Percentiles rank a stretch among this genome's conserved stretches.
Evolutionary conservation across 2,329 filamentous ascomycete species (phyloP).

Genomic region (Aspergillus brunneoviolaceus): DNA sequence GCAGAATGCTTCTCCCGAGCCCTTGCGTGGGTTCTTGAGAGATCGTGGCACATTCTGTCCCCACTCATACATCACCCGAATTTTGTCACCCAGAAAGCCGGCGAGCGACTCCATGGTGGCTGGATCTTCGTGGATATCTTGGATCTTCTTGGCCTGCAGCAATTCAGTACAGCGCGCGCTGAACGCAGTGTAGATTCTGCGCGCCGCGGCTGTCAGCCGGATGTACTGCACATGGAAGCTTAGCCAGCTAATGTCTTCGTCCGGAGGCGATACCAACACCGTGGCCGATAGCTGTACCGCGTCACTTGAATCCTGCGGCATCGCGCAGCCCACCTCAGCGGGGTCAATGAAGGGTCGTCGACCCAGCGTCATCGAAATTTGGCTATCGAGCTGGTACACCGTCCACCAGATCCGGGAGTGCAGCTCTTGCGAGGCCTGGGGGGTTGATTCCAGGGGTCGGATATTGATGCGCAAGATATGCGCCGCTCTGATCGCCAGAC

Average conservation of each 20-base stretch:
- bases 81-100: constrained; percentile 22
- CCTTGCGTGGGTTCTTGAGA: constrained; percentile 40
- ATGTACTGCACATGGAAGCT: constrained; percentile 37
- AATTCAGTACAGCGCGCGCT: constrained; percentile 30
- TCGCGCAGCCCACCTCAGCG: constrained; percentile 34
- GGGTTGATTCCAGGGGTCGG: constrained; percentile 42
- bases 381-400: constrained; percentile 51
- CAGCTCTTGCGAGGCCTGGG: constrained; percentile 41
- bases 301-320: constrained; percentile 40
- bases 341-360: constrained; percentile 43
- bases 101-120: too few species aligned
- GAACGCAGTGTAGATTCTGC: constrained; percentile 37
- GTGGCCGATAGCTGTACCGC: constrained; percentile 31
- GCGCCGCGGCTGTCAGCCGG: constrained; percentile 36
- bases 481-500: constrained; percentile 47
- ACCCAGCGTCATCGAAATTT: constrained; percentile 49
- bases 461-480: constrained; percentile 51
- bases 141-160: constrained; percentile 32
- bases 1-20: constrained; percentile 37
- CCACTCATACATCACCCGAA: constrained; percentile 30
- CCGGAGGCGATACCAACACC: constrained; percentile 29
- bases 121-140: too few species aligned
- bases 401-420: constrained; percentile 56
- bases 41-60: constrained; percentile 36
- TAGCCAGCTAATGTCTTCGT: constrained; percentile 42